phyloP scores from a whole-genome alignment of 31 red algal genomes.

The Asparagopsis taxiformis region DNA sequence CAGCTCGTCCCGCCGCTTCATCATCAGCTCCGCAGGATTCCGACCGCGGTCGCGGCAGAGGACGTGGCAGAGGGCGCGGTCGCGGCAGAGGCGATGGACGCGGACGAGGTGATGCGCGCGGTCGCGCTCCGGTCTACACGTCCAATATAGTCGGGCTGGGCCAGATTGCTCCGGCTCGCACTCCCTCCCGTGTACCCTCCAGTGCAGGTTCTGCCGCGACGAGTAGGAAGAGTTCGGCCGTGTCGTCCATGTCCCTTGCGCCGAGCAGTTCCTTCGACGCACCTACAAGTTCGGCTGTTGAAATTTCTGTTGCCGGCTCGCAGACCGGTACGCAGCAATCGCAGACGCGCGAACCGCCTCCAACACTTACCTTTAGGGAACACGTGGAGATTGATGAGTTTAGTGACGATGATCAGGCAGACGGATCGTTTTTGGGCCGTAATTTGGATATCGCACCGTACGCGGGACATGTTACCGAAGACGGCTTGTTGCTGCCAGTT shows the following conservation, averaged over 20 bases:
- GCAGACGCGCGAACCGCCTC: conserved; percentile 7
- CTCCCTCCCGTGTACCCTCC: conserved; percentile 14
- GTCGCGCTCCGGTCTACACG: conserved; percentile 15
- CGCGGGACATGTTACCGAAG: conserved; percentile 32
- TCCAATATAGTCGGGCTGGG: conserved; percentile 54
- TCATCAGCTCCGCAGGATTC: background rate
- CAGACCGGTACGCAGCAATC: background rate
- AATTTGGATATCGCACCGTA: conserved; percentile 62
- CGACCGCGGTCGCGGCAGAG: background rate
- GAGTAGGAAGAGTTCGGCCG: conserved; percentile 43
- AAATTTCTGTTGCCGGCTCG: conserved; percentile 9
- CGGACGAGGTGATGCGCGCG: conserved; percentile 16
- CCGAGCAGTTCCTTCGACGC: conserved; percentile 15
- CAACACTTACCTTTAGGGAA: conserved; percentile 29
- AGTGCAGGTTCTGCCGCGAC: conserved; percentile 25
- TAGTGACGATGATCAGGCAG: conserved; percentile 61
- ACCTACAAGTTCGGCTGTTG: conserved; percentile 26
- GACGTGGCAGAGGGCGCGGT: conserved; percentile 29
- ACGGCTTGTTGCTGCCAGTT: conserved; percentile 57
- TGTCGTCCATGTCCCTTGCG: conserved; percentile 49
- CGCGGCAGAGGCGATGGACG: background rate
- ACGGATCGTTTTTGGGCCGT: conserved; percentile 24
- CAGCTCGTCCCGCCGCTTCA: background rate
- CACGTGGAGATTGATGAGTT: conserved; percentile 33
- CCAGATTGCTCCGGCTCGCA: conserved; percentile 43